A percentile compares a stretch with the other conserved stretches of the same genome.
phyloP scores from a whole-genome alignment of 1,284 basidiomycete species.

The Takashimella koratensis region DNA sequence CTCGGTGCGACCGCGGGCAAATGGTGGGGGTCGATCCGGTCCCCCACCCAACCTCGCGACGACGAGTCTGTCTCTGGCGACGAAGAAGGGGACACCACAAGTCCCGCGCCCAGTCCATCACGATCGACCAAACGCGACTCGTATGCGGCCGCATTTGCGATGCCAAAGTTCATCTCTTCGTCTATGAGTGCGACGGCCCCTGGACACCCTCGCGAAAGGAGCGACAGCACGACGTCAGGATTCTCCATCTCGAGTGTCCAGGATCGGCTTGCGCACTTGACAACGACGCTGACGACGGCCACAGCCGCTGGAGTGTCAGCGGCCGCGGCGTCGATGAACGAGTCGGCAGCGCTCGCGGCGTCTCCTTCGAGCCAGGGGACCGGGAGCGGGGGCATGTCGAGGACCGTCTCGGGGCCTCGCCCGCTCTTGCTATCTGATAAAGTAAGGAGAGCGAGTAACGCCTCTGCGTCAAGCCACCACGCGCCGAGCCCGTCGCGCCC shows the following conservation, averaged over 20 bases:
- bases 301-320: background rate
- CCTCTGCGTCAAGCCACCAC: background rate
- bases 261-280: conserved; percentile 16
- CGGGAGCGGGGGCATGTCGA: background rate
- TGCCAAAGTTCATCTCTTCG: background rate
- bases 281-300: conserved; percentile 1
- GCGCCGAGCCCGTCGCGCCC: background rate
- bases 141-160: background rate
- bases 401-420: conserved; percentile 15
- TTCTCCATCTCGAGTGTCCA: conserved; percentile 24
- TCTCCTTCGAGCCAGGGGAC: background rate
- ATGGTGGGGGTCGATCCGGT: conserved; percentile 8
- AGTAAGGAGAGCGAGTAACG: conserved; percentile 18
- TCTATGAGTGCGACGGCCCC: background rate
- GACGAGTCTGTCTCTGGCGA: conserved; percentile 11
- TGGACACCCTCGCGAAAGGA: conserved; percentile 4
- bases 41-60: conserved; percentile 1
- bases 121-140: background rate
- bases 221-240: conserved; percentile 16
- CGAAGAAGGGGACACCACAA: conserved; percentile 4
- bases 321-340: background rate
- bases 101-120: too few relatives aligned
- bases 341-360: background rate
- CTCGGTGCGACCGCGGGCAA: conserved; percentile 11
- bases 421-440: conserved; percentile 27